Evolutionary conservation across 495 filamentous ascomycete species (phyloP).

Genomic region (Tuber borchii): DNA sequence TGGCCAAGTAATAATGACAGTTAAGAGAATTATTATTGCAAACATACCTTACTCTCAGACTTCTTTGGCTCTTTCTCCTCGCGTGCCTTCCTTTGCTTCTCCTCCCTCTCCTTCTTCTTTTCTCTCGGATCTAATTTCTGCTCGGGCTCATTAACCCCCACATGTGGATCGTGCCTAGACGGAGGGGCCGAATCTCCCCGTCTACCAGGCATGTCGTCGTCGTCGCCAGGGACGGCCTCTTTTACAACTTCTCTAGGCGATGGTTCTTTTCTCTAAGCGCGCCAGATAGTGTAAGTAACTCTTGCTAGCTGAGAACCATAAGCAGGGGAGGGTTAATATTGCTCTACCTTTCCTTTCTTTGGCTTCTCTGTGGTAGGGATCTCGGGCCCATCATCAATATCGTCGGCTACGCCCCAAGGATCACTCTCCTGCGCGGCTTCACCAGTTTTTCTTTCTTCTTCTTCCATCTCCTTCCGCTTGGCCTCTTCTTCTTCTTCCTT

Average conservation of each 20-base stretch:
- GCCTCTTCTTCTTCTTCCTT: slow-evolving; percentile 1
- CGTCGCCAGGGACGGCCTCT: not conserved
- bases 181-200: not conserved
- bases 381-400: not conserved
- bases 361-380: not conserved
- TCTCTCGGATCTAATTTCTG: slow-evolving; percentile 11
- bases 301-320: not conserved
- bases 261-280: not conserved
- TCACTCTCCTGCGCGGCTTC: slow-evolving; percentile 3
- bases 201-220: not conserved
- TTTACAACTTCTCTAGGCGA: not conserved
- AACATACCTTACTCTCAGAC: slow-evolving; percentile 16
- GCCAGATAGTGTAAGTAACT: not conserved
- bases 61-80: slow-evolving; percentile 11
- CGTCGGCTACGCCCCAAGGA: slow-evolving; percentile 9
- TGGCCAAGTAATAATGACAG: not conserved
- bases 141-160: slow-evolving; percentile 3
- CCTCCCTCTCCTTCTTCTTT: slow-evolving; percentile 5
- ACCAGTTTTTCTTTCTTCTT: slow-evolving; percentile 20
- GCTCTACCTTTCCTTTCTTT: not conserved
- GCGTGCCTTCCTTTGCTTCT: slow-evolving; percentile 6
- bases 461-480: slow-evolving; percentile 16
- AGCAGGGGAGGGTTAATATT: not conserved
- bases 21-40: slow-evolving; percentile 3
- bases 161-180: not conserved